Base-by-base conservation (phyloP, 768 basidiomycete species). In the Mycena pura region DNA sequence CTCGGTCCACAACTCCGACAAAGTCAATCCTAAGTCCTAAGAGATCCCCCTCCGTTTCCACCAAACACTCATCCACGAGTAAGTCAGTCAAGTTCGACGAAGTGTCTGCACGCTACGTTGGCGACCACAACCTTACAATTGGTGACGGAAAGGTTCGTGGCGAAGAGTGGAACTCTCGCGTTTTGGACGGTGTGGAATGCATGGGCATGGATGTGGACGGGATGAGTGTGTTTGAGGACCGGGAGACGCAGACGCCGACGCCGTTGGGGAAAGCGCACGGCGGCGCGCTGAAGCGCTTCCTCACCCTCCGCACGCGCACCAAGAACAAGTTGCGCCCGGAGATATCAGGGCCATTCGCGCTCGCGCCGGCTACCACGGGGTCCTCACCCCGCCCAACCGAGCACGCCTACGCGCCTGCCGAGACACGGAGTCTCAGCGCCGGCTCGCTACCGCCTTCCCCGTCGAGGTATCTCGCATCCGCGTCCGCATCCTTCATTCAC, bases 71-170 rank as follows among this genome's bases (percentile, higher is more conserved):
- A 25, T 51, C 70, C 14, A 38, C 73, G 6, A 76, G 71, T 64
- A 86, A 86, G 52, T 88, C 86, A 31, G 90, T 91, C 48, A 91
- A 88, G 65, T 91, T 91, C 62, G 86, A 86, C 27, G 87, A 89
- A 57, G 77, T 79, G 52, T 88, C 89, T 15, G 88, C 82, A 9
- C 82, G 88, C 68, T 86, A 87, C 56, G 66, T 74, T 22, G 73
- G 67, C 40, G 63, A 68, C 41, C 74, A 70, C 19, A 72, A 74
- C 59, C 73, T 74, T 70, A 70, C 73, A 34, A 45, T 69, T 22
- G 68, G 65, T 38, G 64, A 66, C 41, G 65, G 60, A 28, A 67
- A 10, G 49, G 63, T 63, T 55, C 62, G 57, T 55, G 60, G 62
- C 39, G 59, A 55, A 56, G 36, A 60, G 44, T 64, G 44, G 60